Conservation (phyloP, 768 basidiomycete species). For the Phanerodontia chrysosporium region DNA sequence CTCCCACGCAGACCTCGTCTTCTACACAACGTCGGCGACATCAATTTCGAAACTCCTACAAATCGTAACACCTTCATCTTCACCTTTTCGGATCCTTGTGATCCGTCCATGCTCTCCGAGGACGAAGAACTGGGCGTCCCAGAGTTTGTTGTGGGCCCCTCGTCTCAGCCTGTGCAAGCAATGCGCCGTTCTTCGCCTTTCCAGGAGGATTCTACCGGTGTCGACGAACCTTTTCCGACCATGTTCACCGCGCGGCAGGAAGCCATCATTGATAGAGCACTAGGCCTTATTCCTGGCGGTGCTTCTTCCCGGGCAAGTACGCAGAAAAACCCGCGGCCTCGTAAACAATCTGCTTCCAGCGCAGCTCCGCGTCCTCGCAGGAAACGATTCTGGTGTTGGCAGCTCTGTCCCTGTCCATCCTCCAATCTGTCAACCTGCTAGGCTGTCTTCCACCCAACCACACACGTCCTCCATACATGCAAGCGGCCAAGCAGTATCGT, state of each 20-base stretch:
- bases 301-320: neutral
- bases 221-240: conserved; percentile 1
- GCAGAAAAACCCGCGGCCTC: neutral
- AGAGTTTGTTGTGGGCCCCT: neutral
- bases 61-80: conserved; percentile 18
- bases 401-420: too few relatives aligned
- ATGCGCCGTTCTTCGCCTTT: neutral
- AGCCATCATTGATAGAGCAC: conserved; percentile 6
- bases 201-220: neutral
- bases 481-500: too few relatives aligned
- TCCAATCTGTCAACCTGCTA: too few relatives aligned
- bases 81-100: conserved; percentile 23
- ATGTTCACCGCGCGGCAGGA: neutral
- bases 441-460: too few relatives aligned
- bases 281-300: neutral
- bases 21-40: conserved; percentile 6
- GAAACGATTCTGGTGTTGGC: too few relatives aligned
- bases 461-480: too few relatives aligned
- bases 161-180: neutral
- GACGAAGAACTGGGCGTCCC: neutral
- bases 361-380: neutral
- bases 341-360: neutral
- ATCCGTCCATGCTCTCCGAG: conserved; percentile 15
- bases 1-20: neutral
- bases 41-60: neutral